phyloP scores from a whole-genome alignment of 805 yeast species.

The Teunomyces aglyptinius region DNA sequence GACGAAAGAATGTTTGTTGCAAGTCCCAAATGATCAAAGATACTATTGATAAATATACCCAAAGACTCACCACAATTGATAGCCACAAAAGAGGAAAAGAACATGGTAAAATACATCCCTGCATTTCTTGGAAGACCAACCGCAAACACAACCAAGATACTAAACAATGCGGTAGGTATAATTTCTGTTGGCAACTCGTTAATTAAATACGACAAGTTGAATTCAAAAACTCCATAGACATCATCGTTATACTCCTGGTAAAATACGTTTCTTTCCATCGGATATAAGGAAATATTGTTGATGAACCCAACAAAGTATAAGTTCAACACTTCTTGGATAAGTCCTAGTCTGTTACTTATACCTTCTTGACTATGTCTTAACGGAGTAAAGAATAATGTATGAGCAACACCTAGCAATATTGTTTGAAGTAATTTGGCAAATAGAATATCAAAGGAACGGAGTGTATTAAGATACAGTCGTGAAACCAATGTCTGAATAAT shows the following conservation, averaged over 20 bases:
- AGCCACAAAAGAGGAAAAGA: constrained; percentile 15
- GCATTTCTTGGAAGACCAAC: constrained; percentile 23
- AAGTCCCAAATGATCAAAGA: constrained; percentile 24
- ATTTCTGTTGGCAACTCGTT: constrained; percentile 26
- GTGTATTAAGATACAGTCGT: constrained; percentile 19
- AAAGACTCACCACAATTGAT: constrained; percentile 26
- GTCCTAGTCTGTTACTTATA: constrained; percentile 23
- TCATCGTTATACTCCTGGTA: constrained; percentile 27
- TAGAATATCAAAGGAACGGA: constrained; percentile 20
- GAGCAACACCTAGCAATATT: constrained; percentile 17
- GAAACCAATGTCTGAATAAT: constrained; percentile 14
- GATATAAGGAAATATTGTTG: constrained; percentile 24
- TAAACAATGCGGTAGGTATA: constrained; percentile 18
- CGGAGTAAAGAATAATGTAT: constrained; percentile 25
- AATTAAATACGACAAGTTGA: constrained; percentile 20
- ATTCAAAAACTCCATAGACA: constrained; percentile 20
- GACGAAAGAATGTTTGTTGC: constrained; percentile 21
- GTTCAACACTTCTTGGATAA: constrained; percentile 22
- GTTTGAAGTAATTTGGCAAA: constrained; percentile 19
- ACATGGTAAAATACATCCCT: constrained; percentile 20
- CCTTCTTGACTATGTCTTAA: constrained; percentile 18
- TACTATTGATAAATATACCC: constrained; percentile 24
- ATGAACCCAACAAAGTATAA: constrained; percentile 24
- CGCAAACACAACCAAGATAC: constrained; percentile 21
- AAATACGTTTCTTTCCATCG: constrained; percentile 22